These are phyloP conservation scores for Colletotrichum truncatum DNA, from an alignment of 2,329 filamentous ascomycete species.

Conservation along the genomic window DNA sequence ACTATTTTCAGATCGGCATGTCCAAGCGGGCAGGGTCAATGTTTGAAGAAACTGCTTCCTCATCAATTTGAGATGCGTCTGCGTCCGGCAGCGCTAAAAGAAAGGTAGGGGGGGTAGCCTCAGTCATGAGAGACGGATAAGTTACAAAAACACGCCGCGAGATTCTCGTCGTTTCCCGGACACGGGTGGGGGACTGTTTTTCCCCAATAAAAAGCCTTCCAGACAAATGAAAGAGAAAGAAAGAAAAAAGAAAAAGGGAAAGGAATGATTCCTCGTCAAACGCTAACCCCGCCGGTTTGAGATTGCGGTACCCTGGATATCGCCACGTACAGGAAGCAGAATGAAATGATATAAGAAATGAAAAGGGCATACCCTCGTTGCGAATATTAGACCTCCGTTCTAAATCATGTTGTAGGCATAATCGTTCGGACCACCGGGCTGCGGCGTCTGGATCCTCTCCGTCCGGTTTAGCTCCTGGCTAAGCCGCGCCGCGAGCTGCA, in stretches of 20 bases:
- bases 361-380: conserved; percentile 4
- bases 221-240: background rate
- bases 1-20: background rate
- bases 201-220: background rate
- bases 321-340: background rate
- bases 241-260: too few relatives aligned
- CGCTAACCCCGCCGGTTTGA: background rate
- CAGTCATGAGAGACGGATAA: too few relatives aligned
- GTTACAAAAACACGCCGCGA: too few relatives aligned
- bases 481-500: conserved; percentile 34
- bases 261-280: background rate
- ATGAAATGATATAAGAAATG: background rate
- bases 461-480: conserved; percentile 24
- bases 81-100: too few relatives aligned
- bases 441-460: background rate
- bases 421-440: background rate
- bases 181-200: background rate
- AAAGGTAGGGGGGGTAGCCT: too few relatives aligned
- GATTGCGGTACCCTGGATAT: background rate
- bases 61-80: too few relatives aligned
- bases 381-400: background rate
- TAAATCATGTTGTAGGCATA: conserved; percentile 23
- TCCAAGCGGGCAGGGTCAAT: too few relatives aligned
- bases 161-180: background rate
- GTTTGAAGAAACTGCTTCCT: too few relatives aligned